These are phyloP conservation scores for Phoma sp. DNA, from an alignment of 2,329 filamentous ascomycete genomes.

Conservation along the genomic window DNA sequence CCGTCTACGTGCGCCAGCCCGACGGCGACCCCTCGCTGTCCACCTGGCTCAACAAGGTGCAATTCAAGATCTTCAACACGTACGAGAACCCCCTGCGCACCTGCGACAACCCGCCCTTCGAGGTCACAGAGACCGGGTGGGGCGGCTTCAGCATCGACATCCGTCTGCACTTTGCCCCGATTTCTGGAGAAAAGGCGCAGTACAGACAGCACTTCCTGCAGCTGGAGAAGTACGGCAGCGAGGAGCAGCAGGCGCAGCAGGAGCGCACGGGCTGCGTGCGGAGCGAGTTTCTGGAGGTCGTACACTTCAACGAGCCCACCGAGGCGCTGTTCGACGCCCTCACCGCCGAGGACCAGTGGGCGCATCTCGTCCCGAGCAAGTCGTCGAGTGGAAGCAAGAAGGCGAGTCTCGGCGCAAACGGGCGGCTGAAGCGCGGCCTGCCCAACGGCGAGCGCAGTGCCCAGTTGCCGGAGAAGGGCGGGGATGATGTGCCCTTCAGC, in stretches of 20 bases:
- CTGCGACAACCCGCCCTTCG: slow-evolving; percentile 77
- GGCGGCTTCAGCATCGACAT: slow-evolving; percentile 97
- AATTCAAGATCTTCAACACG: slow-evolving; percentile 98
- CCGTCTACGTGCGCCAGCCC: slow-evolving; percentile 89
- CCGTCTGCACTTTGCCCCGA: slow-evolving; percentile 89
- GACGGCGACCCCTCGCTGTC: slow-evolving; percentile 86
- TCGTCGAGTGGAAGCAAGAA: slow-evolving; percentile 54
- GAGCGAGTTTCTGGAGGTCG: slow-evolving; percentile 87
- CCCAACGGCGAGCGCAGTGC: slow-evolving; percentile 48
- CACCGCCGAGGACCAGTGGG: slow-evolving; percentile 72
- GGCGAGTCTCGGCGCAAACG: slow-evolving; percentile 41
- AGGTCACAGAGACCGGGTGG: slow-evolving; percentile 93
- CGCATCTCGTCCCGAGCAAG: slow-evolving; percentile 50
- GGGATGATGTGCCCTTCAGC: slow-evolving; percentile 44
- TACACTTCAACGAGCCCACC: slow-evolving; percentile 96
- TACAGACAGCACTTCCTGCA: slow-evolving; percentile 94
- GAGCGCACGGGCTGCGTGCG: slow-evolving; percentile 66
- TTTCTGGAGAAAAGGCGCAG: slow-evolving; percentile 90
- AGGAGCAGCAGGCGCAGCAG: slow-evolving; percentile 69
- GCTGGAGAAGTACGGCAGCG: slow-evolving; percentile 83
- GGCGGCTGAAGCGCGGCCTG: slow-evolving; percentile 43
- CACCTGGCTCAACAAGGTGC: slow-evolving; percentile 95
- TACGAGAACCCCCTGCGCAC: slow-evolving; percentile 89
- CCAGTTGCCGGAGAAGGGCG: slow-evolving; percentile 45
- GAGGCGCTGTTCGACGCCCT: slow-evolving; percentile 89